Evolutionary conservation across 139 green algal genomes (phyloP).

Genomic region (Spirogloea muscicola): DNA sequence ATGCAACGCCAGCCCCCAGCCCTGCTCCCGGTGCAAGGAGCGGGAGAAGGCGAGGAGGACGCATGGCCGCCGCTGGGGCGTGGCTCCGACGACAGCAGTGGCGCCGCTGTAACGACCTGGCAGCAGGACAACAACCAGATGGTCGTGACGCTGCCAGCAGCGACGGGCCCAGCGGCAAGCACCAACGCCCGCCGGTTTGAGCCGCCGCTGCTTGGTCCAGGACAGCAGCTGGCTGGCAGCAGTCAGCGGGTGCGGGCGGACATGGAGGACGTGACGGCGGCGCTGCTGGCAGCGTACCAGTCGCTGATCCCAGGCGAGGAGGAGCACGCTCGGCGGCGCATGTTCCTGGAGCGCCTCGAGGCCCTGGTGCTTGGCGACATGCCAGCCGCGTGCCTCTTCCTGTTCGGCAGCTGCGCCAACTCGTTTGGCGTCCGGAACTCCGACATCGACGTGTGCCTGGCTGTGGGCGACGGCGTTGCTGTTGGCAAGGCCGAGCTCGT

Average conservation of each 20-base stretch:
- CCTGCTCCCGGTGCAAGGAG: too few species aligned
- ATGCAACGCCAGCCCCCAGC: too few species aligned
- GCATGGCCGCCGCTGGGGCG: too few species aligned
- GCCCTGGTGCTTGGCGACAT: not conserved
- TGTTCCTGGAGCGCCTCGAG: constrained; percentile 11
- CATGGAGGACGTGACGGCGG: constrained; percentile 3
- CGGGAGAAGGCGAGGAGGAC: too few species aligned
- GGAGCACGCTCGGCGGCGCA: not conserved
- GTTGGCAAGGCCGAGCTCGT: constrained; percentile 28
- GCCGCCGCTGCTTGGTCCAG: too few species aligned
- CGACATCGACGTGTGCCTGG: constrained; percentile 53
- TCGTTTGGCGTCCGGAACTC: constrained; percentile 37
- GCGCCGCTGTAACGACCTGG: too few species aligned
- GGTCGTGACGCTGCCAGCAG: too few species aligned
- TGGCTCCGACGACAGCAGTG: too few species aligned
- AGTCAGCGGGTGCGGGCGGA: constrained; percentile 1
- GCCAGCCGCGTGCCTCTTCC: constrained; percentile 16
- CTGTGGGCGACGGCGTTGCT: constrained; percentile 15
- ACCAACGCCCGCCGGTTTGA: too few species aligned
- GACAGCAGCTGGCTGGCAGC: too few species aligned
- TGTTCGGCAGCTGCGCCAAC: constrained; percentile 52
- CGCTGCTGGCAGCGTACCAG: constrained; percentile 13
- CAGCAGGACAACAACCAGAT: too few species aligned
- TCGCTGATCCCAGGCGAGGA: constrained; percentile 18
- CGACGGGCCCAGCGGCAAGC: too few species aligned